Percentiles rank a stretch among this genome's conserved stretches.
These are phyloP conservation scores for Lachancea nothofagi DNA, from an alignment of 805 yeast genomes.

Conservation along the genomic window DNA sequence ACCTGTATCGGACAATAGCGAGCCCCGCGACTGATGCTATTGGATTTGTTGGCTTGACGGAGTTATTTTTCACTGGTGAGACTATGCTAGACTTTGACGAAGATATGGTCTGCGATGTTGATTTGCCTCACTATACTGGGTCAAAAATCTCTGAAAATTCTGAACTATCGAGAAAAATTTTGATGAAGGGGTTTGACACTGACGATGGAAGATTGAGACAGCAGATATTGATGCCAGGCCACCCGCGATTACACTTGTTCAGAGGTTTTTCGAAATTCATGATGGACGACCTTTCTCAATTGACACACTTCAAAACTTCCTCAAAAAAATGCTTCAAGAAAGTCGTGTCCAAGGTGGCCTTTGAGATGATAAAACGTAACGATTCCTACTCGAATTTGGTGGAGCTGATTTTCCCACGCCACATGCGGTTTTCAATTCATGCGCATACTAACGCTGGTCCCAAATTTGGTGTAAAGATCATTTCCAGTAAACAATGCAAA, in stretches of 20 bases:
- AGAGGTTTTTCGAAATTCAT: conserved; percentile 57
- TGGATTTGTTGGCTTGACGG: conserved; percentile 40
- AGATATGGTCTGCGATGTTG: conserved; percentile 28
- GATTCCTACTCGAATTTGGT: conserved; percentile 62
- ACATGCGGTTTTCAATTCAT: conserved; percentile 54
- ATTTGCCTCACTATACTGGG: conserved; percentile 36
- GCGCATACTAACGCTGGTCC: conserved; percentile 58
- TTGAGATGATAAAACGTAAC: conserved; percentile 59
- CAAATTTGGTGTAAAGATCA: conserved; percentile 50
- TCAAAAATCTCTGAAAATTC: conserved; percentile 35
- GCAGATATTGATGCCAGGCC: conserved; percentile 53
- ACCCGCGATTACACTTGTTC: conserved; percentile 47
- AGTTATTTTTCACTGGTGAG: conserved; percentile 34
- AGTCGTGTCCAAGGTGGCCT: conserved; percentile 47
- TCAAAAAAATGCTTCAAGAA: conserved; percentile 49
- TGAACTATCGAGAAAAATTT: conserved; percentile 37
- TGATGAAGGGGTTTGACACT: conserved; percentile 43
- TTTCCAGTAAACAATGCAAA: conserved; percentile 40
- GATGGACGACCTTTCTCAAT: conserved; percentile 49
- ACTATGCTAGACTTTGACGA: conserved; percentile 24
- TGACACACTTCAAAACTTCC: conserved; percentile 35
- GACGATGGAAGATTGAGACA: conserved; percentile 59
- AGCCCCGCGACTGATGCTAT: conserved; percentile 32
- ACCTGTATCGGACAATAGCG: conserved; percentile 37
- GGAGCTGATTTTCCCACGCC: conserved; percentile 54